Conservation (phyloP, 208 protist species). For the Leishmania guyanensis region DNA sequence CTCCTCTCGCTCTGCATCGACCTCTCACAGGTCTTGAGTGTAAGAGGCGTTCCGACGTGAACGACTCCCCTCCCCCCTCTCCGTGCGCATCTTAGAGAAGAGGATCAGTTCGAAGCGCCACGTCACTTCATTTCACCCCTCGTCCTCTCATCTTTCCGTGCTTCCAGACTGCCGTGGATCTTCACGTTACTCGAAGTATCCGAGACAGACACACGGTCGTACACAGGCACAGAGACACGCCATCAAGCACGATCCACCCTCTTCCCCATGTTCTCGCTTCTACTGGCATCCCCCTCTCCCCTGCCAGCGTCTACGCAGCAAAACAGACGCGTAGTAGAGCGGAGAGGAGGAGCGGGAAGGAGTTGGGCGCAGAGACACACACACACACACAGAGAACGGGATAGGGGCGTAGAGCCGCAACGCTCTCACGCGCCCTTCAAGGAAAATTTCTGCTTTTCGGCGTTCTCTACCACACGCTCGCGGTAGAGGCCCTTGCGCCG, state of each 20-base stretch:
- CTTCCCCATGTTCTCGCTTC: no score
- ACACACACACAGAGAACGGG: neutral
- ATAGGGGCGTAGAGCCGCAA: neutral
- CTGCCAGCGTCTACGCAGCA: neutral
- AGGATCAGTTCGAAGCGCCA: neutral
- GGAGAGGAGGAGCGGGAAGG: neutral
- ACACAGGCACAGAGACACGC: neutral
- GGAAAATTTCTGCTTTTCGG: conserved; percentile 92
- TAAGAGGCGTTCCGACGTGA: neutral
- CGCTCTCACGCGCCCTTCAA: conserved; percentile 70
- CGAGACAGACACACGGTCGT: neutral
- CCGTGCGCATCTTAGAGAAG: neutral
- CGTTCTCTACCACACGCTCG: conserved; percentile 82
- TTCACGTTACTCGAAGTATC: conserved; percentile 3
- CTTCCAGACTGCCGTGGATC: neutral
- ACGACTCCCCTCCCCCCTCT: neutral
- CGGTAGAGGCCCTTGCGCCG: conserved; percentile 86
- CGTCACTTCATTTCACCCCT: neutral
- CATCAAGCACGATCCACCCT: neutral
- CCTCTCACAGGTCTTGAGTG: neutral
- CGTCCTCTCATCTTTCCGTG: neutral
- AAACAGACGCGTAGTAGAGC: neutral
- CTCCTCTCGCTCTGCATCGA: neutral
- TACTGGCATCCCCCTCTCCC: neutral
- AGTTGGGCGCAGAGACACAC: neutral